Conservation (phyloP, 2,329 filamentous ascomycete genomes). For the Fusarium siculi region DNA sequence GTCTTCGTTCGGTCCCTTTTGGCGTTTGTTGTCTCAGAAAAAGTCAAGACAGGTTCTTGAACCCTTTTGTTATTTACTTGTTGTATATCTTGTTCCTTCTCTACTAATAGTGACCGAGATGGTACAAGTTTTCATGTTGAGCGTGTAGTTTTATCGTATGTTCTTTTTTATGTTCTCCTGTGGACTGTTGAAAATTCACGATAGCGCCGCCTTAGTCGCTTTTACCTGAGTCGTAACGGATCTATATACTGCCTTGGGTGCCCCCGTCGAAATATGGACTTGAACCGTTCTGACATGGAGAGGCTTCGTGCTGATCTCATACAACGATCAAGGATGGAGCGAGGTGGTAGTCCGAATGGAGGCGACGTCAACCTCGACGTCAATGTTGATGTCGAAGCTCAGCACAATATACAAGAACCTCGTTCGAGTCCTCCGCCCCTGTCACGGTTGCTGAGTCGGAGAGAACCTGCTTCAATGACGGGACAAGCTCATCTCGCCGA, state of each 20-base stretch:
- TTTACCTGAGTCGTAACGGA: constrained; percentile 24
- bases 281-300: constrained; percentile 44
- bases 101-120: constrained; percentile 29
- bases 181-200: constrained; percentile 24
- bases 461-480: constrained; percentile 27
- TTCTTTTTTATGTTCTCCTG: not conserved
- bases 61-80: constrained; percentile 5
- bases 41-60: constrained; percentile 36
- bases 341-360: constrained; percentile 29
- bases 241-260: constrained; percentile 13
- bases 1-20: constrained; percentile 27
- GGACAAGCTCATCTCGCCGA: constrained; percentile 38
- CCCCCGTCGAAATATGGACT: constrained; percentile 32
- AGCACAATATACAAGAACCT: constrained; percentile 13
- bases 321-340: constrained; percentile 45
- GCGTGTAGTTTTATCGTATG: constrained; percentile 17
- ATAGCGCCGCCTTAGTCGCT: constrained; percentile 27
- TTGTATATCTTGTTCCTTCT: constrained; percentile 1
- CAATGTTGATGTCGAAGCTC: constrained; percentile 29
- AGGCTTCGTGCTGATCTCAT: constrained; percentile 48
- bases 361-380: constrained; percentile 7
- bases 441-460: constrained; percentile 33
- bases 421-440: constrained; percentile 18
- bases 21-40: constrained; percentile 9
- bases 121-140: constrained; percentile 21